These are phyloP conservation scores for Coniella lustricola DNA, from an alignment of 2,329 filamentous ascomycete species.

Conservation along the genomic window DNA sequence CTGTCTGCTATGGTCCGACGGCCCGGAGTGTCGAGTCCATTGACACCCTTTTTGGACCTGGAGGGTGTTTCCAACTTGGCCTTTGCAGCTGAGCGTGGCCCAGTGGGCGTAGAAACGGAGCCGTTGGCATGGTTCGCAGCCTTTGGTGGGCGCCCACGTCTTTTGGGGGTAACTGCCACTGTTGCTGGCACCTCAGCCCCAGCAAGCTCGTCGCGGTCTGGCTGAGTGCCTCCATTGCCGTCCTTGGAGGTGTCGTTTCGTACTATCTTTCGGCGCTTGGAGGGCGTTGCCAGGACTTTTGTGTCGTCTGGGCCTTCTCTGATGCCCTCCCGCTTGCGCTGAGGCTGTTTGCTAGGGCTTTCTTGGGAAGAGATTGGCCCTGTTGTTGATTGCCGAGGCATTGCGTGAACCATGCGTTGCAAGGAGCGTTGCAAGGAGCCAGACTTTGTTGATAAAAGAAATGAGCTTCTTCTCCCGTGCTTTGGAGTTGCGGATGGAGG, in stretches of 20 bases:
- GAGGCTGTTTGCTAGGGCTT: conserved; percentile 1
- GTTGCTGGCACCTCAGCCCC: conserved; percentile 23
- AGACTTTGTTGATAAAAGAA: too few relatives aligned
- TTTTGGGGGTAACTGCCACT: conserved; percentile 23
- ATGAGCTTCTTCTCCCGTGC: not conserved
- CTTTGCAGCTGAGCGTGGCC: conserved; percentile 26
- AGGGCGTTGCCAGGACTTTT: not conserved
- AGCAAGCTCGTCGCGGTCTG: conserved; percentile 10
- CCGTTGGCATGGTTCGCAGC: conserved; percentile 16
- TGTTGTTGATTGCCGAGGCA: not conserved
- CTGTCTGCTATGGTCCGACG: conserved; percentile 67
- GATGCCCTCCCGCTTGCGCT: not conserved
- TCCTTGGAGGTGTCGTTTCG: not conserved
- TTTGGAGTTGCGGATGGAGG: not conserved
- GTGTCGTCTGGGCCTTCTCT: not conserved
- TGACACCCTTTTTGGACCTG: conserved; percentile 26
- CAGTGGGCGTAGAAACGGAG: conserved; percentile 26
- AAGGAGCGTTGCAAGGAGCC: too few relatives aligned
- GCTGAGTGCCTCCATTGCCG: conserved; percentile 13
- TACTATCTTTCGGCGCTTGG: conserved; percentile 1
- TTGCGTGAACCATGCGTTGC: too few relatives aligned
- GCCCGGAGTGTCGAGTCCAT: conserved; percentile 49
- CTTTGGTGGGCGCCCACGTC: conserved; percentile 21
- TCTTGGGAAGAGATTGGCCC: not conserved
- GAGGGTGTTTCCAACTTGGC: conserved; percentile 33